Evolutionary conservation across 2,329 filamentous ascomycete genomes (phyloP), one percentile per base, ranked within the genome.

Genomic region (Aspergillus aculeatus): DNA sequence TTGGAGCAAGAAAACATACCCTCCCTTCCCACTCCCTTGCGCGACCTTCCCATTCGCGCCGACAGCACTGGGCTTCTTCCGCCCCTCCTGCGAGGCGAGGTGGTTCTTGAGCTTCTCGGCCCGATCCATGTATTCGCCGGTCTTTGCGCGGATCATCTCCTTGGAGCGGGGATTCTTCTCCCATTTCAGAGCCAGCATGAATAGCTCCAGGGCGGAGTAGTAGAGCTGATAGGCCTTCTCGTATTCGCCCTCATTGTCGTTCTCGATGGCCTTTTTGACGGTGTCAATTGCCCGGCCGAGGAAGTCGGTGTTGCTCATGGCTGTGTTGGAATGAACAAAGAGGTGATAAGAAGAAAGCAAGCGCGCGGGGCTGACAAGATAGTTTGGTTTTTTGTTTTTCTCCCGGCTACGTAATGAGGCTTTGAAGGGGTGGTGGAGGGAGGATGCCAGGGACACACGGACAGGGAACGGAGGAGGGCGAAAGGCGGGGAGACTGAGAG

Each of bases 111-210:
- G 86, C 82, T 98, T 98, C 82, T 99, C 95, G 65, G 95, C 95
- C 64, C 95, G 91, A 79, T 97, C 94, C 89, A 99, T 96, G 83
- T 99, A 99, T 75, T 97, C 94, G 69, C 84, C 90, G 21, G 93
- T 92, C 82, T 98, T 98, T 69, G 90, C 87, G 68, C 95, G 89
- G 77, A 99, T 97, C 86, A 96, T 96, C 74, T 96, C 92, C 82
- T 98, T 98, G 65, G 92, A 93, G 70, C 93, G 94, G 64, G 90
- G 88, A 80, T 97, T 98, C 85, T 98, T 99, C 82, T 99, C 95
- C 94, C 94, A 99, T 83, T 99, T 99, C 62, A 99, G 84, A 35
- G 95, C 95, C 62, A 98, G 90, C 90, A 99, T 96, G 83, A 98
- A 99, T 60, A 98, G 87, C 80, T 99, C 94, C 69, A 99, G 90